Base-by-base conservation (phyloP, 495 filamentous ascomycete species). In the Massariosphaeria phaeospora region DNA sequence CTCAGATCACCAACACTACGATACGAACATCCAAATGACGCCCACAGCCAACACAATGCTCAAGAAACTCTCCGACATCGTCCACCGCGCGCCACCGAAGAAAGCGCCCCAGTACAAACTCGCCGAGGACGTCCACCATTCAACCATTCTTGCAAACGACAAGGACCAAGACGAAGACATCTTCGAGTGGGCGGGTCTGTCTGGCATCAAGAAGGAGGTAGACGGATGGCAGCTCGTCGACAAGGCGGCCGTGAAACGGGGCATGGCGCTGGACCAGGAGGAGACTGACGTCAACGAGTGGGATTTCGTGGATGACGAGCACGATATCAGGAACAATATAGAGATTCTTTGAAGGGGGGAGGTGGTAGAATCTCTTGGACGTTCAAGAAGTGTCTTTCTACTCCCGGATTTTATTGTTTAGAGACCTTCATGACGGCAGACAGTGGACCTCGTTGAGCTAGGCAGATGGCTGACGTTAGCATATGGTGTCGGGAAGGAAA, bases 261-360 rank as follows among this genome's bases (percentile, higher is more conserved):
- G 25, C 9, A 35, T 48, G 13, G 15, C 33, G 20, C 5, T 3
- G 17, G 44, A 48, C 6, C 1, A 2, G 26, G 29, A 31, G 17
- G 26, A 48, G 29, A 4, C 33, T 26, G 47, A 50, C 17, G 21
- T 24, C 26, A 12, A 17, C 15, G 34, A 39, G 31, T 33, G 31
- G 31, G 47, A 50, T 2, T 36, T n/a, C 18, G 5, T 50, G 18
- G 45, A 48, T n/a, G 47, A 39, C 21, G 41, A 44, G 41, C 21
- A 26, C 3, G 24, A 44, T 5, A 15, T 44, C 12, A 5, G 17
- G 3, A 25, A 9, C 2, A n/a, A 29, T 12, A 20, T 27, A 44
- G 15, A 4, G 7, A 13, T 23, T 21, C 17, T 25, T 42, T 36
- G 39, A 42, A 8, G 30, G n/a, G 30, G 2, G 12, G 17, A 25